Evolutionary conservation across 2,329 filamentous ascomycete genomes (phyloP), one percentile per base, ranked within the genome.

Genomic region (Hymenoscyphus repandus): DNA sequence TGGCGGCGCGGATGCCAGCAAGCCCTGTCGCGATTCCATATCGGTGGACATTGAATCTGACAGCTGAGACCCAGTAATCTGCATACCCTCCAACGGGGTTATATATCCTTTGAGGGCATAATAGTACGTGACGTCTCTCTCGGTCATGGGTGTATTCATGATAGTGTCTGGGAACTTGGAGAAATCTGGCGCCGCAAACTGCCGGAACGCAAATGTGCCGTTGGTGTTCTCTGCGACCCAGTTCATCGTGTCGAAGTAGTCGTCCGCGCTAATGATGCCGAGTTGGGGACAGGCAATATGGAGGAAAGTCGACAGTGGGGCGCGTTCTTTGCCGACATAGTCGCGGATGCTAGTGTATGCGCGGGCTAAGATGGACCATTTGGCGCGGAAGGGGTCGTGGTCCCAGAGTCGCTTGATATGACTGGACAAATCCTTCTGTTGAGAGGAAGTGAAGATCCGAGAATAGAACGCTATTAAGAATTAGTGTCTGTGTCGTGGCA

Each of bases 261-360:
- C 47, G 3, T 57, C 41, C 10, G 54, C 50, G 10, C 20, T 13
- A 37, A 62, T 49, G n/a, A 60, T 58, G 10, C 58, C 56, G 37
- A 61, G 58, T n/a, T 41, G 15, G 3, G 55, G 57, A 43, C 47
- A 56, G 1, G 57, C 42, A 11, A 59, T 43, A 12, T 38, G 32
- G 3, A 62, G 43, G 36, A 52, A 62, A 18, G 32, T 15, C 30
- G 50, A 39, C n/a, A 59, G 51, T 3, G 57, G 51, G n/a, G 57
- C 53, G 31, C 49, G 40, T 40, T 40, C 46, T 32, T 58, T 63
- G 9, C 52, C 52, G 27, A 53, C 47, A 12, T 42, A 18, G 36
- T 61, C 57, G 34, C 58, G 54, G 11, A 62, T 60, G 15, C 41
- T 45, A n/a, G 58, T 56, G 45, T 58, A 62, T 6, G 57, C 52